Evolutionary conservation across 495 filamentous ascomycete genomes (phyloP).

Genomic region (Apiosordaria backusii): DNA sequence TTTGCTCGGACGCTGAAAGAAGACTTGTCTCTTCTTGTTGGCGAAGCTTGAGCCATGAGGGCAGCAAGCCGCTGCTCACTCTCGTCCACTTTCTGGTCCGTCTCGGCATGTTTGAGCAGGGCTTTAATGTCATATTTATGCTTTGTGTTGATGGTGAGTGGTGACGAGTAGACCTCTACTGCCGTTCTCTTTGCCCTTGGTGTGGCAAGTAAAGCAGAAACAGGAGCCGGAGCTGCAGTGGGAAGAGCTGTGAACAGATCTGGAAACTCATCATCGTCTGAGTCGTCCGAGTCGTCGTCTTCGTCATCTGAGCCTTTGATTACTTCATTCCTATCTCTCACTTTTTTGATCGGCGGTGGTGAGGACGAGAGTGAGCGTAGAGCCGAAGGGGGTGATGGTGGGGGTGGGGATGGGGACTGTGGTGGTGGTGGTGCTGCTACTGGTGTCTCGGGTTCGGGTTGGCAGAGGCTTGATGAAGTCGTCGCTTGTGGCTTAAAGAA

Average conservation of each 20-base stretch:
- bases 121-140: constrained; percentile 67
- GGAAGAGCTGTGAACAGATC: background rate
- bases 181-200: constrained; percentile 42
- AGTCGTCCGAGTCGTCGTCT: constrained; percentile 17
- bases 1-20: constrained; percentile 10
- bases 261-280: constrained; percentile 17
- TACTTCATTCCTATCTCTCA: constrained; percentile 39
- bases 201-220: constrained; percentile 18
- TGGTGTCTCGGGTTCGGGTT: background rate
- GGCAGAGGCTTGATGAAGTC: background rate
- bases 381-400: background rate
- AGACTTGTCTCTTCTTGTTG: constrained; percentile 24
- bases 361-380: constrained; percentile 28
- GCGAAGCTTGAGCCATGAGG: constrained; percentile 29
- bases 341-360: constrained; percentile 22
- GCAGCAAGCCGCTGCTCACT: constrained; percentile 50
- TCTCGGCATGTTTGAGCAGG: constrained; percentile 57
- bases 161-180: constrained; percentile 36
- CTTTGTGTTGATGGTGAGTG: constrained; percentile 48
- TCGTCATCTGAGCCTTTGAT: constrained; percentile 52
- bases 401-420: constrained; percentile 8
- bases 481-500: constrained; percentile 25
- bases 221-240: background rate
- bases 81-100: constrained; percentile 56
- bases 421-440: constrained; percentile 7